Evolutionary conservation across 2,329 filamentous ascomycete genomes (phyloP).

Genomic region (Aspergillus hiratsukae): DNA sequence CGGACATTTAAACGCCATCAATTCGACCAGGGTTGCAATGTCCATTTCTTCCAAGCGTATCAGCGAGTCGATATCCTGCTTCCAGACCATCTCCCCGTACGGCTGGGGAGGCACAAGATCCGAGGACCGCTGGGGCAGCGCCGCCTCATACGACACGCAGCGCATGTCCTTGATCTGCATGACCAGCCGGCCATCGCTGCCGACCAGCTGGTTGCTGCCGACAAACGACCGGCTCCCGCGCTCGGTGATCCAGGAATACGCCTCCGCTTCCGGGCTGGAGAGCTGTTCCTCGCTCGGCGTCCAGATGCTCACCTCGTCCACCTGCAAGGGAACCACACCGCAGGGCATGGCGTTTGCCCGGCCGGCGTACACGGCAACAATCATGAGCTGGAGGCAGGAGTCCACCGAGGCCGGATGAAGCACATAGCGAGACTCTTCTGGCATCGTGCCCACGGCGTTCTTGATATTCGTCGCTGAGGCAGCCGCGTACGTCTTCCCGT

Average conservation of each 20-base stretch:
- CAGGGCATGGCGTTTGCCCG: slow-evolving; percentile 8
- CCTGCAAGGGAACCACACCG: slow-evolving; percentile 12
- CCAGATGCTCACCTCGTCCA: slow-evolving; percentile 14
- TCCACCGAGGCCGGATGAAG: slow-evolving; percentile 14
- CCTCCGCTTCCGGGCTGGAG: not conserved
- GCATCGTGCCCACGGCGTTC: not conserved
- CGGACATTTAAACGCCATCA: not conserved
- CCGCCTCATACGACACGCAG: slow-evolving; percentile 14
- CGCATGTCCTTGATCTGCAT: slow-evolving; percentile 12
- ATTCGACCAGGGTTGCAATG: not conserved
- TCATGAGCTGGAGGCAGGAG: slow-evolving; percentile 16
- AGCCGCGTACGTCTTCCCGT: not conserved
- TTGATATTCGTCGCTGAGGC: not conserved
- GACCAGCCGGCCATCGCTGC: slow-evolving; percentile 4
- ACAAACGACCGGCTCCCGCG: slow-evolving; percentile 5
- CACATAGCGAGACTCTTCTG: slow-evolving; percentile 5
- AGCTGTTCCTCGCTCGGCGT: not conserved
- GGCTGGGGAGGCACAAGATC: slow-evolving; percentile 4
- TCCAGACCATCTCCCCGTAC: slow-evolving; percentile 11
- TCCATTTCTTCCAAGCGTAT: not conserved
- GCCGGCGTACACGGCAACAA: slow-evolving; percentile 13
- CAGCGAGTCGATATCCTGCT: slow-evolving; percentile 10
- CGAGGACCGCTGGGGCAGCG: slow-evolving; percentile 5
- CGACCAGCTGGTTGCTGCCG: slow-evolving; percentile 5
- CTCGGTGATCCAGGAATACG: slow-evolving; percentile 7